Conservation (phyloP, 2,329 filamentous ascomycete genomes). For the Lachnellula suecica region DNA sequence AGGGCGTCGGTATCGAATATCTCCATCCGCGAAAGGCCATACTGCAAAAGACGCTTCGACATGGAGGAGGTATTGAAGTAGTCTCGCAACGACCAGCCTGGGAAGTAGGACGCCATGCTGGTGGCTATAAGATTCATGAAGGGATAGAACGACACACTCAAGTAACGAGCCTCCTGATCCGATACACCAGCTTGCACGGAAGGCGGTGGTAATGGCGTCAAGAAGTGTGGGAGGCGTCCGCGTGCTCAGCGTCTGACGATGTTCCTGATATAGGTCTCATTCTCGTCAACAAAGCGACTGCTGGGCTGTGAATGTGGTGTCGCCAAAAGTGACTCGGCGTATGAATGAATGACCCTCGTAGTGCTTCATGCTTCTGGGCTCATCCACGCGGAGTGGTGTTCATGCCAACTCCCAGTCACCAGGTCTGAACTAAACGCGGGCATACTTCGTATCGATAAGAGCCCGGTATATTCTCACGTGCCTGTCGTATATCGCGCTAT, state of each 20-base stretch:
- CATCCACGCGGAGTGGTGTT: background rate
- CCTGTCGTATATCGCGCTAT: background rate
- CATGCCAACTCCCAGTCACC: background rate
- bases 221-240: constrained; percentile 22
- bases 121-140: background rate
- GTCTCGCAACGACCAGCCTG: constrained; percentile 12
- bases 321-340: background rate
- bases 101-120: constrained; percentile 35
- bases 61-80: constrained; percentile 56
- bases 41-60: constrained; percentile 86
- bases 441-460: constrained; percentile 3
- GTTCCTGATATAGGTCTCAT: constrained; percentile 18
- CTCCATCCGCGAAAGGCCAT: constrained; percentile 79
- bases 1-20: constrained; percentile 85
- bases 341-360: background rate
- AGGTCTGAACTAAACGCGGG: background rate
- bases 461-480: background rate
- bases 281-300: constrained; percentile 9
- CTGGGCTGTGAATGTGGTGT: background rate
- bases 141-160: background rate
- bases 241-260: constrained; percentile 24
- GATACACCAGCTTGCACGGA: background rate
- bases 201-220: constrained; percentile 13
- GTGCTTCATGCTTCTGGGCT: background rate
- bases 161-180: constrained; percentile 4